Conservation (phyloP, 352 stramenopile genomes). For the Pythium folliculosum region DNA sequence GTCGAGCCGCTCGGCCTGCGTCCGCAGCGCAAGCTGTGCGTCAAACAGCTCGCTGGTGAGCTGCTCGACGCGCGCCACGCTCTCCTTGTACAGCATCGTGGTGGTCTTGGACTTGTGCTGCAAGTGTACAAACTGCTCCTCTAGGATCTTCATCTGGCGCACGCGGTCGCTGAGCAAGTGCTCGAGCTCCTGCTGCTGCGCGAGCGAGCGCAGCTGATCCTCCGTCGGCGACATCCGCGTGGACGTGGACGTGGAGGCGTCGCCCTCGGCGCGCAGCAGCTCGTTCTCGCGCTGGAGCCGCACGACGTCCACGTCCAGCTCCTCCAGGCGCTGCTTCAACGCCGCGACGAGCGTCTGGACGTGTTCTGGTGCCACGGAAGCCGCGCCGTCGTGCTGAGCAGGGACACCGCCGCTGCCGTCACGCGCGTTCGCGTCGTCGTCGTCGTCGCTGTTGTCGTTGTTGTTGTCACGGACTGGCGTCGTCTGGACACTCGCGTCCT, state of each 20-base stretch:
- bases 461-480: neutral
- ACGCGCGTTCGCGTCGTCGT: neutral
- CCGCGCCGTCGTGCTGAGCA: neutral
- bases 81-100: slow-evolving; percentile 44
- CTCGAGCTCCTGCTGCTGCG: slow-evolving; percentile 37
- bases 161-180: slow-evolving; percentile 34
- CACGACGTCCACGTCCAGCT: slow-evolving; percentile 50
- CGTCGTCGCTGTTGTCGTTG: neutral
- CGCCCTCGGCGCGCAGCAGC: slow-evolving; percentile 30
- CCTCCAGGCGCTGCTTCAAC: slow-evolving; percentile 42
- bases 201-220: neutral
- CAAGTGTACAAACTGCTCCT: slow-evolving; percentile 53
- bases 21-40: slow-evolving; percentile 40
- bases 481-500: slow-evolving; percentile 21
- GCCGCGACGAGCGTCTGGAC: slow-evolving; percentile 32
- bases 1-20: slow-evolving; percentile 41
- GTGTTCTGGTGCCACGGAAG: neutral
- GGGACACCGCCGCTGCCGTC: neutral
- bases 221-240: neutral
- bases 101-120: slow-evolving; percentile 42
- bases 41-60: slow-evolving; percentile 47
- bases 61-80: slow-evolving; percentile 36
- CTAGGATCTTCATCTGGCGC: slow-evolving; percentile 52
- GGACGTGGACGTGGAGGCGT: too few relatives aligned
- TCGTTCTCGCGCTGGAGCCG: slow-evolving; percentile 58